Percentiles rank a stretch among this genome's conserved stretches.
phyloP scores from a whole-genome alignment of 805 yeast species.

The Yarrowia porcina region DNA sequence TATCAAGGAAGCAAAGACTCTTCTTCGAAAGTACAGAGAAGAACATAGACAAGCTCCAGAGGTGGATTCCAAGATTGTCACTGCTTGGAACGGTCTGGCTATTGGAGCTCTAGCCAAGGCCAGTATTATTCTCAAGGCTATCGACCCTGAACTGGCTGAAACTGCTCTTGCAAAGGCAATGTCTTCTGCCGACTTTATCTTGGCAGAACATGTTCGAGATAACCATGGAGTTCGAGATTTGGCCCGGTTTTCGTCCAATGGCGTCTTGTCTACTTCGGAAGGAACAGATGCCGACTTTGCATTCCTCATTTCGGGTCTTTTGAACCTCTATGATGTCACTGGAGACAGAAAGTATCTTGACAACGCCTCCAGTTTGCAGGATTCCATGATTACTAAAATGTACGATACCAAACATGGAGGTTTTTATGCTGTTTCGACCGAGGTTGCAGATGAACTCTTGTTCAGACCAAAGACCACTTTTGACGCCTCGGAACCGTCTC shows the following conservation, averaged over 20 bases:
- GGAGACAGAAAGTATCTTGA: slow-evolving; percentile 33
- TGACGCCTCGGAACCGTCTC: slow-evolving; percentile 41
- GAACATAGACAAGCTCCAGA: slow-evolving; percentile 33
- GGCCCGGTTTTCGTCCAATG: slow-evolving; percentile 29
- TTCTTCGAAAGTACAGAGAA: slow-evolving; percentile 33
- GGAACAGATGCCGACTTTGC: slow-evolving; percentile 43
- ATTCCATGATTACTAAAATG: slow-evolving; percentile 36
- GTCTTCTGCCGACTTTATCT: slow-evolving; percentile 33
- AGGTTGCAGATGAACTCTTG: slow-evolving; percentile 32
- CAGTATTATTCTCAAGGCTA: slow-evolving; percentile 29
- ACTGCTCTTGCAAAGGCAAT: slow-evolving; percentile 34
- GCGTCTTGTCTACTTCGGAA: slow-evolving; percentile 27
- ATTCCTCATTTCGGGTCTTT: slow-evolving; percentile 37
- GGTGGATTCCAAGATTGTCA: slow-evolving; percentile 39
- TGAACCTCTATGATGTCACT: slow-evolving; percentile 40
- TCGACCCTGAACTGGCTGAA: slow-evolving; percentile 26
- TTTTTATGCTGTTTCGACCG: slow-evolving; percentile 33
- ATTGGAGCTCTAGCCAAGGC: slow-evolving; percentile 41
- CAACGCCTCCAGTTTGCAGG: slow-evolving; percentile 38
- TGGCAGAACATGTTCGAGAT: slow-evolving; percentile 30
- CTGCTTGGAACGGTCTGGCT: slow-evolving; percentile 41
- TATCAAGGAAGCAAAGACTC: slow-evolving; percentile 32
- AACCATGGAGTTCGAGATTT: slow-evolving; percentile 29
- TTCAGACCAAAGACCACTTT: slow-evolving; percentile 40
- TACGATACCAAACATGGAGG: slow-evolving; percentile 39